phyloP scores from a whole-genome alignment of 306 rosid genomes.

The Morella rubra region DNA sequence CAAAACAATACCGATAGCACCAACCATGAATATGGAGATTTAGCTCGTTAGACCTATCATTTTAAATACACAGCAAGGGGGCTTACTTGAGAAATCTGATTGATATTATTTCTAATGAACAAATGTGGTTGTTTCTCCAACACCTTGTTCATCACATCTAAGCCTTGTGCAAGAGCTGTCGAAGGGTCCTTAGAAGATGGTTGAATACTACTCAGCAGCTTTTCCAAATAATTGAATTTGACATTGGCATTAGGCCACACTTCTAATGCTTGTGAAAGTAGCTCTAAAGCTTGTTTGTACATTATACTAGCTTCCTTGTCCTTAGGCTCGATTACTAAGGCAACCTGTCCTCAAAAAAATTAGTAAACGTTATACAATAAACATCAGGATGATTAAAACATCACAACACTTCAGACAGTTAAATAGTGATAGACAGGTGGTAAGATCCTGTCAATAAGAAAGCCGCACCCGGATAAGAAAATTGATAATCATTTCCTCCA shows the following conservation, averaged over 20 bases:
- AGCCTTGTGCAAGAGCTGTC: conserved; percentile 97
- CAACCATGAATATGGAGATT: conserved; percentile 15
- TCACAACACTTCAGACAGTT: not conserved
- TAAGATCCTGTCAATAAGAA: conserved; percentile 16
- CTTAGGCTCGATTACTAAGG: conserved; percentile 97
- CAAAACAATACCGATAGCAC: conserved; percentile 13
- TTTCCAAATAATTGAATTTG: conserved; percentile 90
- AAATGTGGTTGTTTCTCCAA: conserved; percentile 97
- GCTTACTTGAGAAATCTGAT: conserved; percentile 95
- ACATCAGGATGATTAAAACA: conserved; percentile 2
- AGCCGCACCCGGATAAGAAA: conserved; percentile 88
- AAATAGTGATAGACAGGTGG: not conserved
- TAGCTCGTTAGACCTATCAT: conserved; percentile 16
- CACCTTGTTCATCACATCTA: conserved; percentile 99
- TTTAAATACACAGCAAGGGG: conserved; percentile 11
- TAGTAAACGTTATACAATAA: conserved; percentile 16
- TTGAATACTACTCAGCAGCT: conserved; percentile 93
- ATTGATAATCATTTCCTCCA: conserved; percentile 99
- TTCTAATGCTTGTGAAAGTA: conserved; percentile 95
- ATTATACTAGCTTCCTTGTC: conserved; percentile 92
- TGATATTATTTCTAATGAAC: conserved; percentile 86
- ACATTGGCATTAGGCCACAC: conserved; percentile 99
- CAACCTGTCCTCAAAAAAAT: conserved; percentile 63
- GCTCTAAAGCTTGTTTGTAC: conserved; percentile 96
- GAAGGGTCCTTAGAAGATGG: conserved; percentile 98